These are phyloP conservation scores for Moesziomyces parantarcticus DNA, from an alignment of 1,284 basidiomycete species.

Conservation along the genomic window DNA sequence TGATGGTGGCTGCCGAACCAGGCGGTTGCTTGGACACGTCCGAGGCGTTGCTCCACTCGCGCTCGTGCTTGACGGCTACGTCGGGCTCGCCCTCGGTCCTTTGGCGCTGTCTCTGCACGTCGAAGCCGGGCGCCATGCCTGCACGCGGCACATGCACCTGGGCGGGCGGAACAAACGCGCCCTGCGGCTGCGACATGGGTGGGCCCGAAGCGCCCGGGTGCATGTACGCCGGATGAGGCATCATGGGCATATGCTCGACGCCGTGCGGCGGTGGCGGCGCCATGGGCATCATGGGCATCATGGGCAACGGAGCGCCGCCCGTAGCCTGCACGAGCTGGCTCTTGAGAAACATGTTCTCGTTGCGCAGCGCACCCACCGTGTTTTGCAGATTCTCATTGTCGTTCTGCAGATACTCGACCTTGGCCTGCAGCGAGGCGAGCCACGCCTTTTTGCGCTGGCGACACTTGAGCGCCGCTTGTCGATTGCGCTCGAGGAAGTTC, in stretches of 20 bases:
- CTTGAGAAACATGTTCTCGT: conserved; percentile 70
- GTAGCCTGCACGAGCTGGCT: conserved; percentile 58
- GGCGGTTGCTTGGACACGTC: conserved; percentile 1
- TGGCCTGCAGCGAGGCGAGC: conserved; percentile 89
- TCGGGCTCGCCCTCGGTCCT: conserved; percentile 7
- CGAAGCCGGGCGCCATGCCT: conserved; percentile 15
- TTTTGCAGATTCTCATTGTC: conserved; percentile 90
- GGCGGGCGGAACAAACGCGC: conserved; percentile 22
- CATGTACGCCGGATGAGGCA: conserved; percentile 50
- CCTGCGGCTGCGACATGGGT: conserved; percentile 22
- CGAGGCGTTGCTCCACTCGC: conserved; percentile 31
- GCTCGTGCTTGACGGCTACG: conserved; percentile 21
- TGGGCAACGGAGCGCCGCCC: conserved; percentile 28
- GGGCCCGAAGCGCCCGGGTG: conserved; percentile 33
- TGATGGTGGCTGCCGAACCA: conserved; percentile 6
- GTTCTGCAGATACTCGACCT: conserved; percentile 86
- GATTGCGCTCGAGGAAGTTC: conserved; percentile 65
- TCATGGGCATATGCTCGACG: conserved; percentile 21
- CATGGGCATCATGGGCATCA: conserved; percentile 36
- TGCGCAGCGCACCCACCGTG: conserved; percentile 71
- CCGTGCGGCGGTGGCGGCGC: not conserved
- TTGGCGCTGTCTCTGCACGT: conserved; percentile 1
- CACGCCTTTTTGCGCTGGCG: conserved; percentile 98
- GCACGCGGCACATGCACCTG: conserved; percentile 11
- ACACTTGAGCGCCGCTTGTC: conserved; percentile 89